Base-by-base conservation (phyloP, 2,329 filamentous ascomycete genomes). In the Penicillium paneum region DNA sequence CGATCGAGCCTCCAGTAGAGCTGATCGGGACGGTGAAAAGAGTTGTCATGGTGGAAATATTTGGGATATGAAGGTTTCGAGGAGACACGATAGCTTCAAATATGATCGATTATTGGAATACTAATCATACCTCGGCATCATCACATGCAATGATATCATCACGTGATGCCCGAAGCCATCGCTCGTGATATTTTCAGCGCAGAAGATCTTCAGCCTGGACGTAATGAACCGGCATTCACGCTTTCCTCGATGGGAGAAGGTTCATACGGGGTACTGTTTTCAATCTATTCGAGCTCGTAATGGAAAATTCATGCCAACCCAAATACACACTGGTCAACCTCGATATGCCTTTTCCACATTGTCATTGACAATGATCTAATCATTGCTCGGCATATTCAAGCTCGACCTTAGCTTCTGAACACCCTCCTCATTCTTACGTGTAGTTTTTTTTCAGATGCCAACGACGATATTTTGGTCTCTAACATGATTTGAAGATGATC, bases 1-100 rank as follows among this genome's bases (percentile, higher is more conserved):
- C 76, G 59, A 92, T 81, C 60, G 74, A 74, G 66, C 87, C 87
- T 61, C 80, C 81, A 10, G 72, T 68, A 51, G 78, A 67, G 38
- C 76, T 69, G 64, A 87, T 79, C 39, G 83, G 82, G 61, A 89
- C 73, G 10, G 80, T 81, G 75, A 89, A 87, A 54, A 86, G 77
- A 17, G 78, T 63, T 3, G 65, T 28, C 68, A 71, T 71, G 52
- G n/a, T 66, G 24, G 17, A 0, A 7, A 10, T 24, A 11, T 42
- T 26, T 32, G 15, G n/a, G n/a, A n/a, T 10, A 26, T 24, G 26
- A 24, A 31, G 8, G 8, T 32, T n/a, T n/a, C 7, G 28, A 28
- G 28, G 12, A 42, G 13, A 36, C 10, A 13, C 0, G n/a, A 40
- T 32, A 10, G 15, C 26, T 43, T 24, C 19, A 36, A 31, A 45